Conservation (phyloP, 2,329 filamentous ascomycete species). For the Sclerotinia subarctica region DNA sequence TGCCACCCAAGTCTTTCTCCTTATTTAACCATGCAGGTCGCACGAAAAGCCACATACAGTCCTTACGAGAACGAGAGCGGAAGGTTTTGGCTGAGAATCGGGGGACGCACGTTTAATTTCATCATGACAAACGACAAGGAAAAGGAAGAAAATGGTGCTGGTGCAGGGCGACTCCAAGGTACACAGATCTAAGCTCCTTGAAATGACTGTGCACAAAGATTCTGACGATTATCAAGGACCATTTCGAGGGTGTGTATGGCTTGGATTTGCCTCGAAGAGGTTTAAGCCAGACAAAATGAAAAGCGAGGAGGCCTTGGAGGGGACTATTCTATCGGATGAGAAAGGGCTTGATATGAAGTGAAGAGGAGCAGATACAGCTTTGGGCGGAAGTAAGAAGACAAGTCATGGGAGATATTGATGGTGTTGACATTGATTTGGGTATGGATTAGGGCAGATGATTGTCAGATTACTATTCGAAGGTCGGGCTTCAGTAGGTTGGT, state of each 20-base stretch:
- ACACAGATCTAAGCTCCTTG: not conserved
- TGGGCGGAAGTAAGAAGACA: too few relatives aligned
- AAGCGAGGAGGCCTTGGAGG: not conserved
- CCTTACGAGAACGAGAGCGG: not conserved
- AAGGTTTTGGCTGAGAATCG: not conserved
- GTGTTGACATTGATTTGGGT: not conserved
- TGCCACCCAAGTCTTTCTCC: not conserved
- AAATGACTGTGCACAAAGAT: not conserved
- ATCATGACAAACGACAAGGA: not conserved
- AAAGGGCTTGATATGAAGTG: slow-evolving; percentile 9
- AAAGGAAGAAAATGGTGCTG: too few relatives aligned
- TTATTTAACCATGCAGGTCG: not conserved
- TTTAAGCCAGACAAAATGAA: not conserved
- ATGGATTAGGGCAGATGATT: not conserved
- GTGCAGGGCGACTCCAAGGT: not conserved
- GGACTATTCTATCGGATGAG: not conserved
- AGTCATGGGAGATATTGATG: not conserved
- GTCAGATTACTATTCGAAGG: not conserved
- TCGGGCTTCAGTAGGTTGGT: accelerated
- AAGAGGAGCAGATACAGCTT: too few relatives aligned
- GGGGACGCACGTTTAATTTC: not conserved
- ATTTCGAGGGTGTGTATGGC: not conserved
- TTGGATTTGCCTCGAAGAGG: not conserved
- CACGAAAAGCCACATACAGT: not conserved
- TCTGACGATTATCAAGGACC: not conserved